These are phyloP conservation scores for Phascolomyces articulosus DNA, from an alignment of 371 early-diverging fungal species.

Conservation along the genomic window DNA sequence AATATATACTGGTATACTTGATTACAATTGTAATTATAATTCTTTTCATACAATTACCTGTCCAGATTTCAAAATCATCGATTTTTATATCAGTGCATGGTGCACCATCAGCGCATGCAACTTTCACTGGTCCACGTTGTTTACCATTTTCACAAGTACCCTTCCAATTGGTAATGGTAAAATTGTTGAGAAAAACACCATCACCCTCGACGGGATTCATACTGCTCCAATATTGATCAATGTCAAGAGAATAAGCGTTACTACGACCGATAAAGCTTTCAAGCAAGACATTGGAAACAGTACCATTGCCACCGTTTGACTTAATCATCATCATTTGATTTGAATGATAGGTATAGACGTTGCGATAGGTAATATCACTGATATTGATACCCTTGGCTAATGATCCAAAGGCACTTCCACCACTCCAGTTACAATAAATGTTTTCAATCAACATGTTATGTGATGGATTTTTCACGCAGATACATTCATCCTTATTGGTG, in stretches of 20 bases:
- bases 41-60: not conserved
- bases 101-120: slow-evolving; percentile 5
- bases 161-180: slow-evolving; percentile 7
- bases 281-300: slow-evolving; percentile 4
- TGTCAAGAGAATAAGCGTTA: not conserved
- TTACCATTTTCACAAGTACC: slow-evolving; percentile 3
- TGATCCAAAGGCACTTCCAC: slow-evolving; percentile 6
- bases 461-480: not conserved
- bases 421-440: slow-evolving; percentile 11
- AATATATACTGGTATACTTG: too few relatives aligned
- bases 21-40: too few relatives aligned
- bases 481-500: slow-evolving; percentile 9
- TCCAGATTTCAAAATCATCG: slow-evolving; percentile 9
- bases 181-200: slow-evolving; percentile 4
- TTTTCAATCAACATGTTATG: slow-evolving; percentile 7
- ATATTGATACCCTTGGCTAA: slow-evolving; percentile 3
- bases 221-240: slow-evolving; percentile 9
- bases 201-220: not conserved
- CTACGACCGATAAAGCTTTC: slow-evolving; percentile 7
- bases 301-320: slow-evolving; percentile 6
- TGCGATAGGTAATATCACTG: slow-evolving; percentile 4
- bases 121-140: slow-evolving; percentile 5
- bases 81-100: slow-evolving; percentile 7
- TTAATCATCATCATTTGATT: slow-evolving; percentile 14
- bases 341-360: not conserved